These are phyloP conservation scores for Dunaliella salina DNA, from an alignment of 163 green algal species.

Conservation along the genomic window DNA sequence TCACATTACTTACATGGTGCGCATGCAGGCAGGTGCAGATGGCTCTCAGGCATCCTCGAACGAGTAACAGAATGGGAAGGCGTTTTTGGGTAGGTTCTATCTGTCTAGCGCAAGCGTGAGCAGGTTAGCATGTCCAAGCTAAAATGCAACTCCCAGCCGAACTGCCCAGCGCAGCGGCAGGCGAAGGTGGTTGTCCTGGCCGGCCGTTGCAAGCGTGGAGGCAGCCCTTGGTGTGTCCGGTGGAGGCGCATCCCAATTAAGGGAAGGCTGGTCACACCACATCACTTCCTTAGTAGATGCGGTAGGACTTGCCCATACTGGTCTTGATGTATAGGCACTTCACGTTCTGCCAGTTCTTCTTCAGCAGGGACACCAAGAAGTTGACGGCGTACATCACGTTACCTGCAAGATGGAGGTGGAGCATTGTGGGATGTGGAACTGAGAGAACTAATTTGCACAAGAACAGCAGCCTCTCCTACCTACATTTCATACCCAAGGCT, in stretches of 20 bases:
- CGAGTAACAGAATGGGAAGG: no score
- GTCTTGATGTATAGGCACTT: constrained; percentile 95
- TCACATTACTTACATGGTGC: no score
- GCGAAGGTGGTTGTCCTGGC: background rate
- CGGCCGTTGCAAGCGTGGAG: background rate
- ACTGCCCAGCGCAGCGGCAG: background rate
- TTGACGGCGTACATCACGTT: constrained; percentile 85
- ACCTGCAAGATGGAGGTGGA: background rate
- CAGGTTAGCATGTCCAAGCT: background rate
- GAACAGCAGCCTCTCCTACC: no score
- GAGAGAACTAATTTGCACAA: no score
- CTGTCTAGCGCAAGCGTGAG: background rate
- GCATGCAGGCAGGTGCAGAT: no score
- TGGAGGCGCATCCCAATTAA: background rate
- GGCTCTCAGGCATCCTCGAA: no score
- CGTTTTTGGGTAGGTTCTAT: no score
- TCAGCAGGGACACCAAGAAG: constrained; percentile 98
- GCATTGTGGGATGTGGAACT: no score
- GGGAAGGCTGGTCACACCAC: background rate
- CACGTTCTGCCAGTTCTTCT: constrained; percentile 99
- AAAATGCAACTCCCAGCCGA: background rate
- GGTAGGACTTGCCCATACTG: constrained; percentile 91
- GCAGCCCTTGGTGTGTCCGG: constrained; percentile 10
- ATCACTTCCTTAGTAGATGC: constrained; percentile 92
- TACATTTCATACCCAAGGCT: no score